phyloP scores from a whole-genome alignment of 495 filamentous ascomycete genomes.

The Tuber indicum region DNA sequence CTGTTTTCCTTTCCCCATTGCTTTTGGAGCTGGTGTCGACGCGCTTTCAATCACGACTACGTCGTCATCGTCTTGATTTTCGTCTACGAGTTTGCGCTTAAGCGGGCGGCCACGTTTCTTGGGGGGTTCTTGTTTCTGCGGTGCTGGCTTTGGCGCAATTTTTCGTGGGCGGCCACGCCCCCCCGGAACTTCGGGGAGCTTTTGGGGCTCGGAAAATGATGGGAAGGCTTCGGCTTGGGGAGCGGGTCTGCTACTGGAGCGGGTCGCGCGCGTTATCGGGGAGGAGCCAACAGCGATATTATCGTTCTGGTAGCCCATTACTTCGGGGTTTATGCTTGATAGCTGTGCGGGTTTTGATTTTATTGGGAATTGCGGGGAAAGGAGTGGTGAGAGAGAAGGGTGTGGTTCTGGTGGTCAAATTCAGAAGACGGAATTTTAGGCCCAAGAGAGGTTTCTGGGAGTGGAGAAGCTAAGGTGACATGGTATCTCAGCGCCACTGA shows the following conservation, averaged over 20 bases:
- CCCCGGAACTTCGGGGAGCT: not conserved
- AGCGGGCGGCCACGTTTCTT: conserved; percentile 8
- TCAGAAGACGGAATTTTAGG: not conserved
- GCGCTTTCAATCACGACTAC: conserved; percentile 3
- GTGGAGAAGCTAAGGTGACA: not conserved
- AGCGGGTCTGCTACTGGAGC: conserved; percentile 14
- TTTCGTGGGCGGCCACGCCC: not conserved
- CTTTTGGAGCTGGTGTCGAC: conserved; percentile 4
- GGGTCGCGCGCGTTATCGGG: conserved; percentile 13
- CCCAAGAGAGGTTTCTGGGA: not conserved
- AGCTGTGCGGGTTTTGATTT: not conserved
- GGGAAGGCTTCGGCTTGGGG: conserved; percentile 19
- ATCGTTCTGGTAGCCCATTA: conserved; percentile 17
- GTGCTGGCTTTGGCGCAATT: not conserved
- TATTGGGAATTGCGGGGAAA: not conserved
- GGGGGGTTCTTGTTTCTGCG: not conserved
- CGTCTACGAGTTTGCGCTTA: conserved; percentile 23
- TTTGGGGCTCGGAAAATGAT: conserved; percentile 3
- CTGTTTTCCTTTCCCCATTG: conserved; percentile 25
- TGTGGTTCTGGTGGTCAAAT: not conserved
- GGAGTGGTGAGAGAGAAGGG: not conserved
- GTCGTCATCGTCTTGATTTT: conserved; percentile 13
- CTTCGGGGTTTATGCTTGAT: conserved; percentile 14
- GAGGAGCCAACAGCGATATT: conserved; percentile 6
- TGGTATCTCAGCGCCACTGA: not conserved